Base-by-base conservation (phyloP, 2,329 filamentous ascomycete species). In the Fulvia fulva region DNA sequence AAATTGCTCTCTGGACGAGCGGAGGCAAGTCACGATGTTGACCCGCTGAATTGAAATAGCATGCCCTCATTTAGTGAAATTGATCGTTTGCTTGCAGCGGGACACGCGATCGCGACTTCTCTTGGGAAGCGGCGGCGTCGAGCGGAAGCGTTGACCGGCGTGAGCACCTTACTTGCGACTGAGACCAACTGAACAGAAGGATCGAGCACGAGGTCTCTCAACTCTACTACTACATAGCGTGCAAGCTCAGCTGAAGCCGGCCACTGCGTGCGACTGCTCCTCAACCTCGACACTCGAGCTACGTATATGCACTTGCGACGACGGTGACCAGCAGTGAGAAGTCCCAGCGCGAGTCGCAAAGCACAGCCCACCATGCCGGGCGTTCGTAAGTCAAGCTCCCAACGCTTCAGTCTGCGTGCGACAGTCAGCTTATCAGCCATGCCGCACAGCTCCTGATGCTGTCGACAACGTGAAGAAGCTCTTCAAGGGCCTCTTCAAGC, bases 381-480 rank as follows among this genome's bases (percentile, higher is more conserved):
- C 47, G 61, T 65, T 53, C 63, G 63, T 65, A 52, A 60, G 63
- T 65, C 32, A 12, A 50, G 26, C 23, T 19, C 14, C 37, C 16
- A 21, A n/a, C 8, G 37, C n/a, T n/a, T 11, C 19, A 12, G 32
- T 30, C 19, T 25, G 22, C 21, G 41, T 43, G 44, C 54, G 22
- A 49, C 30, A 34, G 12, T 46, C 28, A 41, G 37, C 50, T 55
- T 49, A 57, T 54, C 56, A 49, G 56, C 51, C 12, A 53, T 43
- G 34, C 12, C 47, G 37, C 30, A 19, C 58, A 65, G 62, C 64
- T 57, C 64, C 64, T 32, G 62, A 66, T 53, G 62, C 64, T 55
- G 58, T 63, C n/a, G 62, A 66, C 50, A 63, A 62, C 37, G 59
- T 66, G 26, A 66, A 66, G 59, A 51, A 57, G 22, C 37, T 66